These are phyloP conservation scores for Gastrodia elata DNA, from an alignment of 106 monocot species.

Conservation along the genomic window DNA sequence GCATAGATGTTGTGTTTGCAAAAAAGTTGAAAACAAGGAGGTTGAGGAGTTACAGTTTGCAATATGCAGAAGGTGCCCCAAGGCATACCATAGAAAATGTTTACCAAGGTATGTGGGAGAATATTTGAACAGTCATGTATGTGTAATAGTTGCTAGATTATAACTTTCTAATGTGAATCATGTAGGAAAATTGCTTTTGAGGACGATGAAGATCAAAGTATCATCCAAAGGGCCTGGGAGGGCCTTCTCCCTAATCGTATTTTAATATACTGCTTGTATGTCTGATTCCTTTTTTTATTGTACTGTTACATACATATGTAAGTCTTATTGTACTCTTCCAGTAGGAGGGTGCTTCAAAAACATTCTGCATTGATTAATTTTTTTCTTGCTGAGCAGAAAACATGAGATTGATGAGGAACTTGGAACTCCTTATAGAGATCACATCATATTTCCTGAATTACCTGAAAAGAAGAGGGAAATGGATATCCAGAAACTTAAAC, in stretches of 20 bases:
- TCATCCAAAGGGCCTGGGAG: slow-evolving; percentile 67
- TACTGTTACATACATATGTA: background rate
- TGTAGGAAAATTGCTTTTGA: slow-evolving; percentile 42
- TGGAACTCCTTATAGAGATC: slow-evolving; percentile 59
- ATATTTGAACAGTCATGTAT: background rate
- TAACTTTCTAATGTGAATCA: background rate
- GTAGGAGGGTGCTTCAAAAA: background rate
- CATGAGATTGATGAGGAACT: slow-evolving; percentile 52
- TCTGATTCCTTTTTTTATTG: slow-evolving; percentile 1
- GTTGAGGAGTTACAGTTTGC: slow-evolving; percentile 71
- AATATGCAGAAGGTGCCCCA: slow-evolving; percentile 86
- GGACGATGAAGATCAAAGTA: slow-evolving; percentile 28
- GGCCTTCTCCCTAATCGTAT: slow-evolving; percentile 67
- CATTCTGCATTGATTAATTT: background rate
- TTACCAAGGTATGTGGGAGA: slow-evolving; percentile 56
- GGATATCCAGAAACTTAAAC: slow-evolving; percentile 13
- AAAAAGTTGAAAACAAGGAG: slow-evolving; percentile 65
- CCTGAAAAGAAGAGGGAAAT: slow-evolving; percentile 17
- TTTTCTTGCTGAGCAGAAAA: slow-evolving; percentile 23
- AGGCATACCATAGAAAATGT: slow-evolving; percentile 89
- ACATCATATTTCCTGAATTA: slow-evolving; percentile 44
- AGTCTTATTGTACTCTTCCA: background rate
- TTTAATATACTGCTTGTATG: slow-evolving; percentile 81
- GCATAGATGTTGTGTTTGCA: slow-evolving; percentile 73
- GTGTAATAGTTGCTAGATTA: background rate